Evolutionary conservation across 2,329 filamentous ascomycete genomes (phyloP), one percentile per base, ranked within the genome.

Genomic region (Nothophaeocryptopus gaeumannii): DNA sequence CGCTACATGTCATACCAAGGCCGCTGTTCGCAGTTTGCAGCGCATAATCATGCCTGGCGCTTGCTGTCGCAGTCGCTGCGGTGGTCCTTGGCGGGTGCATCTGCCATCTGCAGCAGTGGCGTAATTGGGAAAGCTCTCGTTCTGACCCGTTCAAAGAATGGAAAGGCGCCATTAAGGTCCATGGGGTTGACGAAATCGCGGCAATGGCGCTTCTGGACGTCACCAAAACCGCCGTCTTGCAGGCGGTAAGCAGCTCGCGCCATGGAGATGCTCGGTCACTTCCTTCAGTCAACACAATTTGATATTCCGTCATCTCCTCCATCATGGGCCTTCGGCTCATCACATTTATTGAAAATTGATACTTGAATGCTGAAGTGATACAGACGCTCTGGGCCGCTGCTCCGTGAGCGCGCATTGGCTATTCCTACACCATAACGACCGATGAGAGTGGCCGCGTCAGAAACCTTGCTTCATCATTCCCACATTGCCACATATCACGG

Each of bases 251-350:
- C 50, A 49, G 14, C 39, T 50, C 44, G 45, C 48, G 43, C 47
- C 7, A 40, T 58, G 60, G 60, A 62, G 50, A 62, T 55, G 56
- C 60, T 62, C 60, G 60, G 60, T 39, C 12, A 44, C 49, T 51
- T 49, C 39, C 40, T 39, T 34, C 31, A 35, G n/a, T 32, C 12
- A 33, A 36, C 46, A 34, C 31, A 38, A 42, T 36, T 32, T 48
- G 47, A 40, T 50, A 39, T 41, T 44, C 42, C 48, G 44, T 54
- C 50, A 54, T 54, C 33, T 54, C 56, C 35, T 51, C 50, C 33
- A 34, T 13, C 54, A 39, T 41, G 41, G 42, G 41, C 16, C 30
- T 52, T 39, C 33, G 50, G 48, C 50, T 48, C 29, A 45, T 52
- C 50, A 54, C 44, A 53, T 50, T 54, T 37, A 42, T 54, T 26